These are phyloP conservation scores for Lupinus albus DNA, from an alignment of 306 rosid genomes.

Conservation along the genomic window DNA sequence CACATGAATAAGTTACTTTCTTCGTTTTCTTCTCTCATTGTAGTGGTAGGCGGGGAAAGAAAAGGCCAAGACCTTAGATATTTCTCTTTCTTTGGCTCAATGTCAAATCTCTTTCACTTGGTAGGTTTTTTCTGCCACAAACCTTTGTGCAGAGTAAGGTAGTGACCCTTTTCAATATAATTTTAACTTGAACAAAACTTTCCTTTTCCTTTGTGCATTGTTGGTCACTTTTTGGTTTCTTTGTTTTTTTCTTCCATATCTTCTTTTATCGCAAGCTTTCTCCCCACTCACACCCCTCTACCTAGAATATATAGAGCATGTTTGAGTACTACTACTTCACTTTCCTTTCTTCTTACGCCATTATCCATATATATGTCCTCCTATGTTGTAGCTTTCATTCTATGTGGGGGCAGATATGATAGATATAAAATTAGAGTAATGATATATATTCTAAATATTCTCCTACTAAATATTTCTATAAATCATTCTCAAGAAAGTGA, in stretches of 20 bases:
- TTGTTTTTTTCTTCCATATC: conserved; percentile 38
- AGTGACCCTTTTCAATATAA: conserved; percentile 50
- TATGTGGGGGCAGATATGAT: conserved; percentile 9
- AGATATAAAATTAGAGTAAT: background rate
- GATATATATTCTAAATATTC: no score
- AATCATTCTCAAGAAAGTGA: no score
- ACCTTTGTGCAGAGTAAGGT: conserved; percentile 52
- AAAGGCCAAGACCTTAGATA: conserved; percentile 43
- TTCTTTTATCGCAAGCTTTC: conserved; percentile 34
- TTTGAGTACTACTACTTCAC: conserved; percentile 54
- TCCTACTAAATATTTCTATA: no score
- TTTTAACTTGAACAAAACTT: conserved; percentile 52
- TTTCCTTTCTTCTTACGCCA: conserved; percentile 92
- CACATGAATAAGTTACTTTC: background rate
- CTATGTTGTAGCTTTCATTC: conserved; percentile 44
- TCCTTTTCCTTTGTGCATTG: conserved; percentile 54
- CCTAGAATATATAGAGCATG: conserved; percentile 53
- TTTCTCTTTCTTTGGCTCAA: conserved; percentile 23
- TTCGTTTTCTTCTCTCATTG: conserved; percentile 19
- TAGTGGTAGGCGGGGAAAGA: conserved; percentile 47
- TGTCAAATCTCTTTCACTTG: conserved; percentile 56
- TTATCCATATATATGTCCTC: conserved; percentile 37
- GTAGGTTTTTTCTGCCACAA: conserved; percentile 57
- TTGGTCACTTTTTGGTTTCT: conserved; percentile 58
- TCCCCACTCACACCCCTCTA: conserved; percentile 61